Evolutionary conservation across 1,284 basidiomycete genomes (phyloP).

Genomic region (Singerocomus inundabilis): DNA sequence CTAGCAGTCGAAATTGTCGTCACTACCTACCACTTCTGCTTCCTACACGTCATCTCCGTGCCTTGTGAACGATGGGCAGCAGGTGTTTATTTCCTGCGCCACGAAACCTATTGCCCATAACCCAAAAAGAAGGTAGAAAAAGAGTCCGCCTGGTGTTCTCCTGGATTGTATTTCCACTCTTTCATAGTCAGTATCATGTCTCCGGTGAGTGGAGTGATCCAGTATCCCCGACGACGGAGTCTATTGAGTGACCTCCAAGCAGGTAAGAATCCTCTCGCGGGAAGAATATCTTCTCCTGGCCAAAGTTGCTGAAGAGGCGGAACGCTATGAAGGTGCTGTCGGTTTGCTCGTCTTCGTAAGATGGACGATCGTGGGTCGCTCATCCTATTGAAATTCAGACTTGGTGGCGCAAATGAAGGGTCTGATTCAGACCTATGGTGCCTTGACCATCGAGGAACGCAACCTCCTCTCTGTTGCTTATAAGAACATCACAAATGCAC

Average conservation of each 20-base stretch:
- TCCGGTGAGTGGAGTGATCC: conserved; percentile 25
- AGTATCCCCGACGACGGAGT: neutral
- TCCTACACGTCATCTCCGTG: conserved; percentile 14
- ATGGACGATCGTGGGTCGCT: conserved; percentile 3
- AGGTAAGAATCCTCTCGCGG: conserved; percentile 34
- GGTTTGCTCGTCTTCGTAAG: neutral
- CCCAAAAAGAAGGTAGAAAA: conserved; percentile 34
- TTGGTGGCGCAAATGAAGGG: conserved; percentile 57
- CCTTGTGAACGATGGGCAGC: conserved; percentile 13
- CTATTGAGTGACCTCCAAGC: conserved; percentile 3
- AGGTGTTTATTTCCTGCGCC: conserved; percentile 12
- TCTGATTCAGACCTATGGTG: conserved; percentile 48
- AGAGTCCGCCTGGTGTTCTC: conserved; percentile 14
- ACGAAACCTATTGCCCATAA: conserved; percentile 28
- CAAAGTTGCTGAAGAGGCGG: conserved; percentile 66
- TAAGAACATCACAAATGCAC: conserved; percentile 62
- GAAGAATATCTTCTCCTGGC: conserved; percentile 51
- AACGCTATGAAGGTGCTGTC: conserved; percentile 57
- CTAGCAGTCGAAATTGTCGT: conserved; percentile 4
- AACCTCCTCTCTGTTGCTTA: conserved; percentile 70
- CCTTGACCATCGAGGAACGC: conserved; percentile 61
- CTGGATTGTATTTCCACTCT: conserved; percentile 10
- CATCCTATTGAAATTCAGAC: conserved; percentile 39
- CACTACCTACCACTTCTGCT: conserved; percentile 5
- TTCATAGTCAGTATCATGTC: conserved; percentile 28